These are phyloP conservation scores for Arthrobotrys entomopaga DNA, from an alignment of 2,329 filamentous ascomycete genomes.

Conservation along the genomic window DNA sequence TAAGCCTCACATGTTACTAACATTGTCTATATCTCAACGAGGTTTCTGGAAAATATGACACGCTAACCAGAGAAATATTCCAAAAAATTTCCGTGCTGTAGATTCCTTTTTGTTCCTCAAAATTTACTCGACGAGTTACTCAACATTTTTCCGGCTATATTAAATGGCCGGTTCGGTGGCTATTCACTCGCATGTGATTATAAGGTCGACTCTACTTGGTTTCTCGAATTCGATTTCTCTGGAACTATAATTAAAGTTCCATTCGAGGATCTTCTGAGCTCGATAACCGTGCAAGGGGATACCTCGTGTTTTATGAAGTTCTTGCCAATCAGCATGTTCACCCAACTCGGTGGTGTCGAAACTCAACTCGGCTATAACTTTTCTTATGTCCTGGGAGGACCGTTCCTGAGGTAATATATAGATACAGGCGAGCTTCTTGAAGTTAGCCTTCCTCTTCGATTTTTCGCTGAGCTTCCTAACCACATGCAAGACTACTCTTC, in stretches of 20 bases:
- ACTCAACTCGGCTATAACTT: neutral
- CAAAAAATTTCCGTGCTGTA: neutral
- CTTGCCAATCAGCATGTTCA: neutral
- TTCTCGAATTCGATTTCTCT: neutral
- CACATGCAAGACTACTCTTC: too few species aligned
- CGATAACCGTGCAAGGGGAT: neutral
- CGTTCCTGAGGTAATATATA: slow-evolving; percentile 17
- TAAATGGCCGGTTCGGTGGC: neutral
- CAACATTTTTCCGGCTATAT: neutral
- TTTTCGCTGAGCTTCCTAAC: too few species aligned
- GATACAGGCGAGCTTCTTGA: neutral
- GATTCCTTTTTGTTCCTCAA: neutral
- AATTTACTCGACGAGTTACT: neutral
- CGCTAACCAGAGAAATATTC: neutral
- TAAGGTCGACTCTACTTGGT: slow-evolving; percentile 1
- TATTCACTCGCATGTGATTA: slow-evolving; percentile 1
- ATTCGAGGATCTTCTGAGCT: neutral
- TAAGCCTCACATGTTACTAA: neutral
- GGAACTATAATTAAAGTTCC: neutral
- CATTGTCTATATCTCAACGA: neutral
- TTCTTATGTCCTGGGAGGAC: slow-evolving; percentile 17
- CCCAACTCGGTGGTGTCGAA: neutral
- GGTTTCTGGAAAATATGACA: neutral
- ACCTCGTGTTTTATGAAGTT: neutral
- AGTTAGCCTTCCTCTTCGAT: too few species aligned